Conservation (phyloP, 2,329 filamentous ascomycete genomes). For the Talaromyces islandicus region DNA sequence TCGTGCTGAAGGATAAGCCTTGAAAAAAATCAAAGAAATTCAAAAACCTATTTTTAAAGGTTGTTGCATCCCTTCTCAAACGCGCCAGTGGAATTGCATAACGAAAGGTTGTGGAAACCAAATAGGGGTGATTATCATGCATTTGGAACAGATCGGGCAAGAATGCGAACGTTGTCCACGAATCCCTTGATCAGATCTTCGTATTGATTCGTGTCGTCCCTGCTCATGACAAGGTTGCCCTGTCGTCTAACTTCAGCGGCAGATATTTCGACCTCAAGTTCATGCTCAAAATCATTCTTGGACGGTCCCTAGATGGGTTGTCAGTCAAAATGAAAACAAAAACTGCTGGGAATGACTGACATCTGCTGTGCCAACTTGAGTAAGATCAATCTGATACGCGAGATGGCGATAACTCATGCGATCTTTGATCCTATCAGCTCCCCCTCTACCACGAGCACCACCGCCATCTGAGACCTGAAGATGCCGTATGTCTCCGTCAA, state of each 20-base stretch:
- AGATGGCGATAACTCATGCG: conserved; percentile 85
- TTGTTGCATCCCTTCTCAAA: not conserved
- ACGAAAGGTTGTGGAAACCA: not conserved
- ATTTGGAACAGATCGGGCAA: conserved; percentile 35
- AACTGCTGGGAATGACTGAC: conserved; percentile 23
- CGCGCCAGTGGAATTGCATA: not conserved
- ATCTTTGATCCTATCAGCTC: conserved; percentile 70
- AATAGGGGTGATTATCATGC: conserved; percentile 12
- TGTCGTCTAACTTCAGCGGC: conserved; percentile 40
- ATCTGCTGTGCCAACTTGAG: conserved; percentile 67
- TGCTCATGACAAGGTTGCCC: conserved; percentile 34
- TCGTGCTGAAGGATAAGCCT: not conserved
- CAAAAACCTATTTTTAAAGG: not conserved
- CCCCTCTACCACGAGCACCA: conserved; percentile 30
- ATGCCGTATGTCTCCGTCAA: conserved; percentile 60
- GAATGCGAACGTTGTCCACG: conserved; percentile 43
- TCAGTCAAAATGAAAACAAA: not conserved
- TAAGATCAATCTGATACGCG: conserved; percentile 85
- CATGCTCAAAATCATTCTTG: conserved; percentile 41
- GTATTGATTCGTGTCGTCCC: conserved; percentile 37
- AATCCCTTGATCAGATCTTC: conserved; percentile 43
- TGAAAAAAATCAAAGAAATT: not conserved
- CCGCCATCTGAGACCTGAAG: conserved; percentile 41
- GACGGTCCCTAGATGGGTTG: conserved; percentile 17
- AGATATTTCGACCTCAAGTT: conserved; percentile 45